Conservation (phyloP, 2,329 filamentous ascomycete species). For the Neonectria faginata region DNA sequence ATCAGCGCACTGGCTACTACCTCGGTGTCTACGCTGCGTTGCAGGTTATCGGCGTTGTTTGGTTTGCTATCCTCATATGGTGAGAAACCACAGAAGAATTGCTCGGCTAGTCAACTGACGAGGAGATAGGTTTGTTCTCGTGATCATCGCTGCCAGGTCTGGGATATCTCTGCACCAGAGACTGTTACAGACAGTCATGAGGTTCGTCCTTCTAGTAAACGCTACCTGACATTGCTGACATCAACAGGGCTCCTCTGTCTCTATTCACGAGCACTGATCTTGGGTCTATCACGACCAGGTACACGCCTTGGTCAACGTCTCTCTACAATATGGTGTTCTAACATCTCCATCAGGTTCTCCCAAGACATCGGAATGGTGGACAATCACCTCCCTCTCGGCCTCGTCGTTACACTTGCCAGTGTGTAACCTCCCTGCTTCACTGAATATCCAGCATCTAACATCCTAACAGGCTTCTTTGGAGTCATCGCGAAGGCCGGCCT, state of each 20-base stretch:
- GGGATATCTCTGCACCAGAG: constrained; percentile 43
- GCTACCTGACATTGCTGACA: constrained; percentile 20
- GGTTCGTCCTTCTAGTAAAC: neutral
- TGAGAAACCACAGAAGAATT: neutral
- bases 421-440: constrained; percentile 31
- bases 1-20: constrained; percentile 32
- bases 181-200: constrained; percentile 42
- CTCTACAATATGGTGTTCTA: neutral
- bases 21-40: constrained; percentile 44
- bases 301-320: neutral
- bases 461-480: constrained; percentile 49
- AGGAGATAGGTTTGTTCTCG: constrained; percentile 44
- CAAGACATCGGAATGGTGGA: constrained; percentile 60
- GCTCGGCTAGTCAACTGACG: constrained; percentile 8
- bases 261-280: constrained; percentile 56
- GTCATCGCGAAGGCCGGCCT: constrained; percentile 43
- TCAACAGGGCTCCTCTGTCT: constrained; percentile 52
- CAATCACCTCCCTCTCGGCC: constrained; percentile 53
- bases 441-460: constrained; percentile 9
- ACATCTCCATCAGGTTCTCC: constrained; percentile 50
- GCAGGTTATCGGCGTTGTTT: constrained; percentile 38
- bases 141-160: constrained; percentile 44
- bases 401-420: constrained; percentile 52
- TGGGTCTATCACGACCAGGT: constrained; percentile 57
- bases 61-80: constrained; percentile 41